Conservation (phyloP, 1,284 basidiomycete species). For the Tilletia setariae region DNA sequence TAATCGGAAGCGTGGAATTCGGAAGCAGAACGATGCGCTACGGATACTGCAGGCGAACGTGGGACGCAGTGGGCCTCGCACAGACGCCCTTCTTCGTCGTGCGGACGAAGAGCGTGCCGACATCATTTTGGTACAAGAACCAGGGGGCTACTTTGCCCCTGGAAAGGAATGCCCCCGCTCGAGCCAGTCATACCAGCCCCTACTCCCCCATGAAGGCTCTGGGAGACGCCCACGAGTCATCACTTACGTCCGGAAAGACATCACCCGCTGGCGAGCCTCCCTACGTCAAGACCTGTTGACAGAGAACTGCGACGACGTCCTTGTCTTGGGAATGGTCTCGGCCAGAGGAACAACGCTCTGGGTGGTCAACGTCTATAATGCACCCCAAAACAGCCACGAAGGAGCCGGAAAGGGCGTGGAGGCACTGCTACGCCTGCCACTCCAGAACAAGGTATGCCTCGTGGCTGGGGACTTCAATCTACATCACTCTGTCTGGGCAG, state of each 20-base stretch:
- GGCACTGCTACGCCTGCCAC: not conserved
- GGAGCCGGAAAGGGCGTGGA: not conserved
- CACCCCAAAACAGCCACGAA: not conserved
- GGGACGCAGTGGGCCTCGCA: constrained; percentile 1
- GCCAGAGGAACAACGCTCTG: not conserved
- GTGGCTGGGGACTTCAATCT: not conserved
- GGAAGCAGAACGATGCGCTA: not conserved
- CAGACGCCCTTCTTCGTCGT: constrained; percentile 3
- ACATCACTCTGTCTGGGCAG: not conserved
- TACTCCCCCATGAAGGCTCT: not conserved
- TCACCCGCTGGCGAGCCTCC: not conserved
- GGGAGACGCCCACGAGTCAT: not conserved
- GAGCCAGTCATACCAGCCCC: not conserved
- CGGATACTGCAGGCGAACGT: not conserved
- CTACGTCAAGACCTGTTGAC: not conserved
- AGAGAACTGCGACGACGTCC: not conserved
- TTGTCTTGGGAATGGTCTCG: not conserved
- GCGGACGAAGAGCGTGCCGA: constrained; percentile 1
- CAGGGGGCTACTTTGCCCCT: not conserved
- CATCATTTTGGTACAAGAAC: not conserved
- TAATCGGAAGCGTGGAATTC: not conserved
- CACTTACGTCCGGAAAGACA: not conserved
- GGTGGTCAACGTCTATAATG: not conserved
- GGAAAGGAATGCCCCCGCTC: not conserved
- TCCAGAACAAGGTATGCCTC: not conserved